Evolutionary conservation across 2,329 filamentous ascomycete genomes (phyloP).

Genomic region (Zymoseptoria pseudotritici): DNA sequence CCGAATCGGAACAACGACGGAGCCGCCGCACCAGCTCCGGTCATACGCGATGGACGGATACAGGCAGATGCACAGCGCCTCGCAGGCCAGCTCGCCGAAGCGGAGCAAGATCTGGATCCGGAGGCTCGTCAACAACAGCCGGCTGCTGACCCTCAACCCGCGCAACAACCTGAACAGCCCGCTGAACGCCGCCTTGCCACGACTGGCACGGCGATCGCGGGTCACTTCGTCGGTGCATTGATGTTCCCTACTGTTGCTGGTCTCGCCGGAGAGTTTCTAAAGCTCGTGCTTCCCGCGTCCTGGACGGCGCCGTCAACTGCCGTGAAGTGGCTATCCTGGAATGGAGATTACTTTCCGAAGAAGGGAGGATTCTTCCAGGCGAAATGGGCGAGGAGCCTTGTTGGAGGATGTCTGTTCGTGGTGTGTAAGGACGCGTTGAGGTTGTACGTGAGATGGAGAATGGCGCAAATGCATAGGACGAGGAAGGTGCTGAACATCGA

Average conservation of each 20-base stretch:
- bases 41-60: neutral
- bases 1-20: neutral
- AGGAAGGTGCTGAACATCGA: constrained; percentile 39
- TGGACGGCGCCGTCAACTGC: constrained; percentile 48
- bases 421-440: constrained; percentile 65
- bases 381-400: constrained; percentile 80
- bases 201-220: constrained; percentile 48
- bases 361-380: constrained; percentile 57
- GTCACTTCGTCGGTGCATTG: constrained; percentile 60
- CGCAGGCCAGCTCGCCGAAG: constrained; percentile 3
- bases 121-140: neutral
- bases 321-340: neutral
- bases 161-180: constrained; percentile 15
- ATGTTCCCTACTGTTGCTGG: constrained; percentile 77
- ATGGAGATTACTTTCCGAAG: neutral
- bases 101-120: neutral
- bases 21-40: constrained; percentile 3
- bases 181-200: constrained; percentile 40
- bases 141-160: constrained; percentile 9
- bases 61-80: neutral
- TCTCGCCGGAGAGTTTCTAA: constrained; percentile 67
- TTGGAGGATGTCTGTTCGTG: constrained; percentile 83
- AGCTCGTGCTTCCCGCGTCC: constrained; percentile 56
- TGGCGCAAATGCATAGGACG: constrained; percentile 41
- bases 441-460: constrained; percentile 50